phyloP scores from a whole-genome alignment of 1,284 basidiomycete species.

The Peniophora sp. region DNA sequence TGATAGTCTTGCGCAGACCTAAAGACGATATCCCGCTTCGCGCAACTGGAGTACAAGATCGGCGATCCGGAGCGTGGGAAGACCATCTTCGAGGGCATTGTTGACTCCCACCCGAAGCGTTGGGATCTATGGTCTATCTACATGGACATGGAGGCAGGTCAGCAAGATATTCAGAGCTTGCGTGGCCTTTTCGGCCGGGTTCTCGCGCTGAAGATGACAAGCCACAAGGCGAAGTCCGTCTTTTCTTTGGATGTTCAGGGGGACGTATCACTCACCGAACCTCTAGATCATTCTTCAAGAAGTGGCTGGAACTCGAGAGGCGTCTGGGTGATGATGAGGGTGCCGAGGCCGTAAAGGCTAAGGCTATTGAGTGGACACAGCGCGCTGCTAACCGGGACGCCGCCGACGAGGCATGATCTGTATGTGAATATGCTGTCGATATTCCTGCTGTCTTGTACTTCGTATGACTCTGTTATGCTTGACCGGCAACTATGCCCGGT shows the following conservation, averaged over 20 bases:
- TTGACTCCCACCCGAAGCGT: conserved; percentile 90
- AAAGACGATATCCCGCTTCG: conserved; percentile 91
- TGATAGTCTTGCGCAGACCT: conserved; percentile 51
- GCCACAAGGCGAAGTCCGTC: conserved; percentile 86
- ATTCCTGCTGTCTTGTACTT: no score
- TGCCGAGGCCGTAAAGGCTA: conserved; percentile 74
- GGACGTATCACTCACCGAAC: neutral
- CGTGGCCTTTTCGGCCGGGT: conserved; percentile 84
- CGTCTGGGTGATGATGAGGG: conserved; percentile 84
- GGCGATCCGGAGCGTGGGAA: conserved; percentile 93
- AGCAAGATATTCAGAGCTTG: conserved; percentile 63
- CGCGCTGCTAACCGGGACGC: conserved; percentile 25
- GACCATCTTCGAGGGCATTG: conserved; percentile 94
- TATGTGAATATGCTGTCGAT: no score
- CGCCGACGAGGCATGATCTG: conserved; percentile 1
- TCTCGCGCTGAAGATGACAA: conserved; percentile 80
- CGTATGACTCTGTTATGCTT: no score
- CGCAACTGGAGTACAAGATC: conserved; percentile 90
- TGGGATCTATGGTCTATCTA: conserved; percentile 97
- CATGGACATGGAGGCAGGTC: conserved; percentile 88
- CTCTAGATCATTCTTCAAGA: conserved; percentile 86
- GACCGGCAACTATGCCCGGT: no score
- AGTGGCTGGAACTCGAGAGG: conserved; percentile 90
- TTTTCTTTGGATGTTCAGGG: neutral
- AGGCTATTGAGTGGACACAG: conserved; percentile 86